Conservation (phyloP, 768 basidiomycete genomes). For the Gymnopilus junonius region DNA sequence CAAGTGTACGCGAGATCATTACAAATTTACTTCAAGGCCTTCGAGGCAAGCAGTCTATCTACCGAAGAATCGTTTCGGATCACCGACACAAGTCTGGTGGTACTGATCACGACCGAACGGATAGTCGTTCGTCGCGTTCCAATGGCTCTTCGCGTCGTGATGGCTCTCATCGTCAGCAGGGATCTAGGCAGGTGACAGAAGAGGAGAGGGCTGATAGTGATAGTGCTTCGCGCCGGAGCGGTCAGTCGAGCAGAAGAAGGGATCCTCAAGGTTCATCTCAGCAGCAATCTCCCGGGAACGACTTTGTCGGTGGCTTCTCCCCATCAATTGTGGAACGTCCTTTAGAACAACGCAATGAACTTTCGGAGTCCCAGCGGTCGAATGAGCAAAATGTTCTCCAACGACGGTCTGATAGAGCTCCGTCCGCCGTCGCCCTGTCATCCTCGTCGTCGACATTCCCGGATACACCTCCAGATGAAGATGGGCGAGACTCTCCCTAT, state of each 20-base stretch:
- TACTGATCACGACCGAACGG: constrained; percentile 52
- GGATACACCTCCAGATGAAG: constrained; percentile 16
- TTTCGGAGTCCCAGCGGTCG: constrained; percentile 15
- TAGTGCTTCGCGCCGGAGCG: constrained; percentile 38
- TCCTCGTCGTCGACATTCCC: constrained; percentile 14
- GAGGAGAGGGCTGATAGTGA: constrained; percentile 45
- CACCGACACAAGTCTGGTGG: constrained; percentile 56
- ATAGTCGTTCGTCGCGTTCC: constrained; percentile 60
- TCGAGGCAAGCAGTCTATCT: constrained; percentile 89
- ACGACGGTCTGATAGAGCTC: constrained; percentile 22
- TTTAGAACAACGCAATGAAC: constrained; percentile 19
- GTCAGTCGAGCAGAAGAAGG: constrained; percentile 43
- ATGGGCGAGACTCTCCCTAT: constrained; percentile 5
- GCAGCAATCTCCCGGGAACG: constrained; percentile 32
- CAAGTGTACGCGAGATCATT: constrained; percentile 90
- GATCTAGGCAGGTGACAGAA: constrained; percentile 45
- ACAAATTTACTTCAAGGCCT: constrained; percentile 91
- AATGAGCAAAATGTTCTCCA: constrained; percentile 20
- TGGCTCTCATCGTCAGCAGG: constrained; percentile 50
- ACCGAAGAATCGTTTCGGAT: constrained; percentile 76
- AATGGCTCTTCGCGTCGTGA: constrained; percentile 50
- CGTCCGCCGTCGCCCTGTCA: constrained; percentile 9
- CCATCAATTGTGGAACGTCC: constrained; percentile 35
- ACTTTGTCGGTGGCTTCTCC: constrained; percentile 60
- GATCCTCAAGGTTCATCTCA: constrained; percentile 30